phyloP scores from a whole-genome alignment of 2,329 filamentous ascomycete genomes.

The Fusarium succisae region DNA sequence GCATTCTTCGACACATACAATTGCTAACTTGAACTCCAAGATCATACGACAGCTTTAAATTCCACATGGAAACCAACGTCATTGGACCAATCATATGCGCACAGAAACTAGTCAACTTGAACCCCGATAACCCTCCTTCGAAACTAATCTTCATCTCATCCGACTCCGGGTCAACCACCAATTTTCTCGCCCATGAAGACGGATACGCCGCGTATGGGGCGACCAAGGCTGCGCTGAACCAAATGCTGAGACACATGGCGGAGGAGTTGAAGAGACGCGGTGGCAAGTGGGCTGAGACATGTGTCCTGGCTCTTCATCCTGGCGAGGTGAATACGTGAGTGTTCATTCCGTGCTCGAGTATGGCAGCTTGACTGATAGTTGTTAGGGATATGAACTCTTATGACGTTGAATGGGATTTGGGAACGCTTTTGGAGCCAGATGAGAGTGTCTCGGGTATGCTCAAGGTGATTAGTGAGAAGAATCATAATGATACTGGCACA shows the following conservation, averaged over 20 bases:
- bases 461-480: not conserved
- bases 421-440: not conserved
- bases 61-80: not conserved
- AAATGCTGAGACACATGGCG: not conserved
- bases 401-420: not conserved
- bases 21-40: not conserved
- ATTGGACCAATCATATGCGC: not conserved
- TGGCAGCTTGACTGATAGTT: accelerated
- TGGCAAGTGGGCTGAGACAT: not conserved
- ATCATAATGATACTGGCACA: not conserved
- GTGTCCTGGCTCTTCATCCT: not conserved
- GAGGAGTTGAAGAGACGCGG: not conserved
- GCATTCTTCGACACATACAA: accelerated
- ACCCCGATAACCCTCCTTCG: not conserved
- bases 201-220: not conserved
- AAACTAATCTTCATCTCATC: not conserved
- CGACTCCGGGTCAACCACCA: not conserved
- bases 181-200: not conserved
- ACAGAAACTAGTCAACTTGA: not conserved
- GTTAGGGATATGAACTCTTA: not conserved
- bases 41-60: not conserved
- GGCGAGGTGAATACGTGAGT: not conserved
- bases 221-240: not conserved
- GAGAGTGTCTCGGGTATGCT: not conserved
- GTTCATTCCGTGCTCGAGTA: accelerated